phyloP scores from a whole-genome alignment of 768 basidiomycete species.

The Daedalea quercina region DNA sequence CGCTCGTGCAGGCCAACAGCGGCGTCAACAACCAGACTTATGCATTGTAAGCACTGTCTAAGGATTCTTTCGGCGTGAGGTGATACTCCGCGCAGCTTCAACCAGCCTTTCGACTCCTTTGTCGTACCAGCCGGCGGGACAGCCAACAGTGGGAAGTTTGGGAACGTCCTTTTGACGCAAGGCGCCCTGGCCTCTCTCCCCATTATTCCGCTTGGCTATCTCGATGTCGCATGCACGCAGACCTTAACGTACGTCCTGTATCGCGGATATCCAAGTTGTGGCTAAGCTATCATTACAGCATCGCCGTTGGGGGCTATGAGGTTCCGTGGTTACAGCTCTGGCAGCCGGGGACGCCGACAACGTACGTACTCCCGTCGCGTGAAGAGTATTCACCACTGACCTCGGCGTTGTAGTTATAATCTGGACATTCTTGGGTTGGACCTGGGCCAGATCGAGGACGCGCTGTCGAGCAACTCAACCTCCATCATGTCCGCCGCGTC shows the following conservation, averaged over 20 bases:
- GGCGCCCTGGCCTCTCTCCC: constrained; percentile 50
- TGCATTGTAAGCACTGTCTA: constrained; percentile 27
- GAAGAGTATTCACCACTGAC: too few relatives aligned
- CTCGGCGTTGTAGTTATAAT: too few relatives aligned
- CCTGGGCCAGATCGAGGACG: too few relatives aligned
- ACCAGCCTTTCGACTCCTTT: constrained; percentile 46
- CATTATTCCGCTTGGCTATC: constrained; percentile 46
- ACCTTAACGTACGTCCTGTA: constrained; percentile 25
- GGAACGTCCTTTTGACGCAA: constrained; percentile 50
- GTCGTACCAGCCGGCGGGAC: constrained; percentile 50
- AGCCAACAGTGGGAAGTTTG: constrained; percentile 53
- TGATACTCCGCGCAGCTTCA: constrained; percentile 40
- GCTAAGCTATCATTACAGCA: constrained; percentile 17
- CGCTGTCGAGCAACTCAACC: too few relatives aligned
- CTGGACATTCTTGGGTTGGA: too few relatives aligned
- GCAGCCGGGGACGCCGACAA: constrained; percentile 46
- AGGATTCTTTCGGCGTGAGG: too few relatives aligned
- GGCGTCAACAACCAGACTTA: constrained; percentile 45
- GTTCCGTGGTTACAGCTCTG: constrained; percentile 60
- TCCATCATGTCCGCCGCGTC: too few relatives aligned
- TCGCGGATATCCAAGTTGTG: neutral
- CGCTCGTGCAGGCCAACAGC: constrained; percentile 50
- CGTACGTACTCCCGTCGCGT: constrained; percentile 24
- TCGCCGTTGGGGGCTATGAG: constrained; percentile 41
- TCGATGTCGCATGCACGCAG: constrained; percentile 47